Conservation (phyloP, 2,329 filamentous ascomycete genomes). For the Pezicula radicicola region DNA sequence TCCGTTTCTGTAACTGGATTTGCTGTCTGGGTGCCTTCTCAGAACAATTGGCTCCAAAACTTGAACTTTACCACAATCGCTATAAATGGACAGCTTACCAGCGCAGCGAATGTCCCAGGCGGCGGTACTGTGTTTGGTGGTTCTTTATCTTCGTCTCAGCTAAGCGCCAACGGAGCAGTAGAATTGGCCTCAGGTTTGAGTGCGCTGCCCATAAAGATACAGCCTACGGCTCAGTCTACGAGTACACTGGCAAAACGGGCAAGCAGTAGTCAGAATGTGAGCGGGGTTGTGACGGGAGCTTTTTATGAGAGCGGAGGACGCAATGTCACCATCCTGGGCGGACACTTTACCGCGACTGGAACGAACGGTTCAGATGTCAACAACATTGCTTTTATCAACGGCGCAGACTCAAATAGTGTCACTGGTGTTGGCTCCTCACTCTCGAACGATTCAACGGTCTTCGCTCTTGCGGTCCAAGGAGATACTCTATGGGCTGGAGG, state of each 20-base stretch:
- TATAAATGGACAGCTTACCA: conserved; percentile 70
- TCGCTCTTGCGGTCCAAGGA: conserved; percentile 64
- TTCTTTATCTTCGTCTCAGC: conserved; percentile 72
- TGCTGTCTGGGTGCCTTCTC: conserved; percentile 87
- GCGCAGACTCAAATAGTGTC: conserved; percentile 61
- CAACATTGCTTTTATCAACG: conserved; percentile 82
- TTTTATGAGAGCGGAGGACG: conserved; percentile 69
- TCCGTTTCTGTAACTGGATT: conserved; percentile 69
- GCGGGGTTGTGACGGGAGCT: conserved; percentile 72
- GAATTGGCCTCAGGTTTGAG: conserved; percentile 55
- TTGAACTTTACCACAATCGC: conserved; percentile 61
- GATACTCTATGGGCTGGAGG: conserved; percentile 81
- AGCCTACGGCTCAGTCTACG: conserved; percentile 33
- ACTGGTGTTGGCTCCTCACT: conserved; percentile 68
- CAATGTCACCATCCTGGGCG: conserved; percentile 85
- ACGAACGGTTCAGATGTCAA: conserved; percentile 68
- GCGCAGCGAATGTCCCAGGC: conserved; percentile 60
- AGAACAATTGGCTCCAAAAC: conserved; percentile 84
- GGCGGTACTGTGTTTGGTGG: conserved; percentile 74
- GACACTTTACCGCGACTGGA: conserved; percentile 74
- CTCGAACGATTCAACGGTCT: conserved; percentile 70
- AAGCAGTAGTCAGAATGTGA: conserved; percentile 40
- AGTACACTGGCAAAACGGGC: conserved; percentile 44
- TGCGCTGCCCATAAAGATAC: conserved; percentile 55
- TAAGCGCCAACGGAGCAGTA: conserved; percentile 70